These are phyloP conservation scores for Rhizophagus prolifer DNA, from an alignment of 192 early-diverging fungal genomes.

Conservation along the genomic window DNA sequence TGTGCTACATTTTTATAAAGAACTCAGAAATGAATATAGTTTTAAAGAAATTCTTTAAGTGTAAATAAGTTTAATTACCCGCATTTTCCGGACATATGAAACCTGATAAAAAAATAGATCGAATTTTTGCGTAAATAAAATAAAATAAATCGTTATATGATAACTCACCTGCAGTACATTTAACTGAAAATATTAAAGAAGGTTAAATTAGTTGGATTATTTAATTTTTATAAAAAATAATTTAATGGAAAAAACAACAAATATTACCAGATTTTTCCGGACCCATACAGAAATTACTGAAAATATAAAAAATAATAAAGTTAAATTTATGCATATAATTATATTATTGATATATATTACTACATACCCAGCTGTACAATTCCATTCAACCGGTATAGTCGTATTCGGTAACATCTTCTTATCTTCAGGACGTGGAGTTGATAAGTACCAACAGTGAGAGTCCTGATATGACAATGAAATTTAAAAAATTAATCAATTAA, in stretches of 20 bases:
- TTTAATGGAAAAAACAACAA: not conserved
- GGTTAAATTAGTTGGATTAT: too few relatives aligned
- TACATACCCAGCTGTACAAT: not conserved
- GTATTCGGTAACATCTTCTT: not conserved
- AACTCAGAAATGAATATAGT: not conserved
- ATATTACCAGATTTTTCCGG: not conserved
- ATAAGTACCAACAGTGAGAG: not conserved
- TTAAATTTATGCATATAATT: not conserved
- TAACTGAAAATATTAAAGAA: too few relatives aligned
- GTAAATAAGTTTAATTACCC: not conserved
- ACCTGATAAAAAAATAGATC: not conserved
- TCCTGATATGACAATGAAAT: not conserved
- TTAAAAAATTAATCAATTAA: not conserved
- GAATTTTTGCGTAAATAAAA: not conserved
- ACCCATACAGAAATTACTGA: not conserved
- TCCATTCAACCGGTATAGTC: not conserved
- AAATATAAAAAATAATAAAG: not conserved
- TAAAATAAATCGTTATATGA: not conserved
- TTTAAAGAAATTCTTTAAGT: not conserved
- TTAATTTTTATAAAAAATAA: not conserved
- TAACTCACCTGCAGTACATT: not conserved
- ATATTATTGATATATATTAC: not conserved
- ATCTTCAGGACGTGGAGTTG: not conserved
- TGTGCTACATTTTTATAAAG: slow-evolving; percentile 54
- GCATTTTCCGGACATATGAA: slow-evolving; percentile 3